These are phyloP conservation scores for Cantharellus cinnabarinus DNA, from an alignment of 768 basidiomycete species.

Conservation along the genomic window DNA sequence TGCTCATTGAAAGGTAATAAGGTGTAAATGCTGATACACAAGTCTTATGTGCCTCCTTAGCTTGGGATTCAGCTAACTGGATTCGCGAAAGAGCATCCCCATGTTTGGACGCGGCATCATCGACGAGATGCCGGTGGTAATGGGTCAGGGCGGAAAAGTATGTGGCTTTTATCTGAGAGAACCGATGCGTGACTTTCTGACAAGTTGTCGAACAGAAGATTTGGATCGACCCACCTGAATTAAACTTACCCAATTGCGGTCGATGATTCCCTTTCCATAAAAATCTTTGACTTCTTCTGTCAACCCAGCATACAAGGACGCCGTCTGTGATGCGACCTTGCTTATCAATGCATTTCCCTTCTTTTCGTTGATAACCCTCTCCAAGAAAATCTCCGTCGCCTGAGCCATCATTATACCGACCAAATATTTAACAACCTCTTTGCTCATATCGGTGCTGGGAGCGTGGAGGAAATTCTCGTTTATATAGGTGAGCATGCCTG, in stretches of 20 bases:
- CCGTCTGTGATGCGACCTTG: conserved; percentile 70
- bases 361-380: conserved; percentile 87
- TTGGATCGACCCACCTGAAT: conserved; percentile 35
- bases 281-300: conserved; percentile 91
- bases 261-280: conserved; percentile 88
- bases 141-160: conserved; percentile 72
- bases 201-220: neutral
- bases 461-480: conserved; percentile 99
- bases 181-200: neutral
- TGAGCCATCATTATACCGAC: conserved; percentile 78
- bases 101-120: conserved; percentile 54
- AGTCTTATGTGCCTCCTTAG: conserved; percentile 58
- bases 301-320: conserved; percentile 60
- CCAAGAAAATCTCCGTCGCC: conserved; percentile 89
- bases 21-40: too few species aligned
- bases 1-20: conserved; percentile 19
- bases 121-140: conserved; percentile 67
- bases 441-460: conserved; percentile 80
- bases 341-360: conserved; percentile 51
- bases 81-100: conserved; percentile 74
- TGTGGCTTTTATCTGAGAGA: conserved; percentile 66
- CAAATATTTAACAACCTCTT: conserved; percentile 87
- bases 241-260: conserved; percentile 80
- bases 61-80: conserved; percentile 49
- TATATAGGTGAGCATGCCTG: conserved; percentile 96